Conservation (phyloP, 1,139 yeast genomes). For the Chernovozyma aurita region DNA sequence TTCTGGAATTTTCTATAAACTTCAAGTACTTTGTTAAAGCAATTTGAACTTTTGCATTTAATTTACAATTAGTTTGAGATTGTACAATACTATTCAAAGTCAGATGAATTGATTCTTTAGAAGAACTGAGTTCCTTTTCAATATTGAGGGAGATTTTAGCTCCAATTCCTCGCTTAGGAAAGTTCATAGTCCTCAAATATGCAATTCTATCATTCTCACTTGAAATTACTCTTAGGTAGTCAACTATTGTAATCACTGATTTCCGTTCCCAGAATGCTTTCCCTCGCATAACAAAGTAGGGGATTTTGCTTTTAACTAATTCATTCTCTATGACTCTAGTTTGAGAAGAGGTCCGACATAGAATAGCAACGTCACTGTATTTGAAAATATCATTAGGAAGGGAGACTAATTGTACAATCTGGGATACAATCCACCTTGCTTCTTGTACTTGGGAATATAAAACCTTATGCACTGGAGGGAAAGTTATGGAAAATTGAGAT, state of each 20-base stretch:
- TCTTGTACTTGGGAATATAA: constrained; percentile 45
- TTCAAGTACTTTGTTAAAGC: constrained; percentile 24
- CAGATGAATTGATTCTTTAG: constrained; percentile 2
- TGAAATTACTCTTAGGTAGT: constrained; percentile 57
- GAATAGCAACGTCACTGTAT: constrained; percentile 61
- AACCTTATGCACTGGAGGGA: constrained; percentile 45
- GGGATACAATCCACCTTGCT: constrained; percentile 54
- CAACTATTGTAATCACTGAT: constrained; percentile 61
- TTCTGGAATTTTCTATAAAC: constrained; percentile 26
- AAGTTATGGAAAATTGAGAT: constrained; percentile 39
- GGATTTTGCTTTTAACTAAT: constrained; percentile 50
- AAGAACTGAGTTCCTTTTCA: constrained; percentile 13
- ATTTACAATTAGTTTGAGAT: constrained; percentile 5
- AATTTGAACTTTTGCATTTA: constrained; percentile 11
- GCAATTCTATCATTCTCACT: constrained; percentile 59
- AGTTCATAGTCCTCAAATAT: constrained; percentile 49
- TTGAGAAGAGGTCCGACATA: constrained; percentile 60
- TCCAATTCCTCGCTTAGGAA: constrained; percentile 74
- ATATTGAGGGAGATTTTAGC: constrained; percentile 44
- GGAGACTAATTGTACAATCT: constrained; percentile 42
- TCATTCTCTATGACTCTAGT: constrained; percentile 60
- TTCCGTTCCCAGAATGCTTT: constrained; percentile 74
- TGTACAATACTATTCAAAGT: constrained; percentile 1
- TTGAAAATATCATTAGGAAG: constrained; percentile 34
- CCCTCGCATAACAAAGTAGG: constrained; percentile 68